Base-by-base conservation (phyloP, 495 filamentous ascomycete genomes). In the Aspergillus baeticus region DNA sequence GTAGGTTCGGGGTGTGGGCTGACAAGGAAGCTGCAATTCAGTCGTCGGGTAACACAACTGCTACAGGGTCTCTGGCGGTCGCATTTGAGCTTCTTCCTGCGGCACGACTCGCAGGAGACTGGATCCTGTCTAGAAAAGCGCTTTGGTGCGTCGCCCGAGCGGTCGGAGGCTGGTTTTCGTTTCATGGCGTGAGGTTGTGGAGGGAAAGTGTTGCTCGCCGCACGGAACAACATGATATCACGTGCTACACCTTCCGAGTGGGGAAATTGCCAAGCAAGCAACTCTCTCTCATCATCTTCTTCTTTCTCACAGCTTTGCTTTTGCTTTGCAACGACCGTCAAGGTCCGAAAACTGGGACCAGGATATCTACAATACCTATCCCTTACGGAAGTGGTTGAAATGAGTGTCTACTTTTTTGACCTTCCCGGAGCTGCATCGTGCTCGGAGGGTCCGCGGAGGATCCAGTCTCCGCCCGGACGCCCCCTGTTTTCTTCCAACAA, bases 41-140 rank as follows among this genome's bases (percentile, higher is more conserved):
- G 51, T 1, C 58, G 48, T 6, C 78, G 75, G 17, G 67, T 46
- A 13, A 59, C 21, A 51, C 79, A 82, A 45, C 74, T 81, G 15
- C 67, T 67, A 54, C 79, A 81, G 17, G 79, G 79, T 18, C 64
- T 63, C 11, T 61, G 58, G 7, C 74, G 70, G 58, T 77, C 68
- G 48, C 75, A 78, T 62, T 72, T 77, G 31, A 78, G 58, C 60
- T 78, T 78, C 54, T 77, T 78, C 46, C 57, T 63, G 23, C 75
- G 69, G 51, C 75, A 78, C 11, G 58, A 65, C 38, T 74, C 71
- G 51, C 79, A 82, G 0, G 77, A 80, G 2, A 79, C 78, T 1
- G 78, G 78, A 34, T 80, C 75, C 55, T 78, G 77, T 53, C 77
- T 63, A 5, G 64, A 58, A 15, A 48, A 42, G n/a, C 63, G 66